These are phyloP conservation scores for Naganishia liquefaciens DNA, from an alignment of 1,284 basidiomycete genomes.

Conservation along the genomic window DNA sequence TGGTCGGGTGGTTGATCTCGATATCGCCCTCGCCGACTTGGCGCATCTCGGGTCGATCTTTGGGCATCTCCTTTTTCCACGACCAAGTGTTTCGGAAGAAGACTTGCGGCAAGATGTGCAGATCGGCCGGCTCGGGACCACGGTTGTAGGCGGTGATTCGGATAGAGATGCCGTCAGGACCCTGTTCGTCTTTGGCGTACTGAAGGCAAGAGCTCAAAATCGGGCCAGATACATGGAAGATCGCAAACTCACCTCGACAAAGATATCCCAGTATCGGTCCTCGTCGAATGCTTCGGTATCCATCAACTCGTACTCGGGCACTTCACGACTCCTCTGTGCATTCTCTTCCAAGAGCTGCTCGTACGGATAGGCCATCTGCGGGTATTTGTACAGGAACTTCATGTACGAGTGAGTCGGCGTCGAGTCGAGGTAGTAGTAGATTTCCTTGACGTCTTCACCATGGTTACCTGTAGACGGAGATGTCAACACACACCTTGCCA, in stretches of 20 bases:
- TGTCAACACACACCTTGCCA: not conserved
- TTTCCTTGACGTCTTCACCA: constrained; percentile 97
- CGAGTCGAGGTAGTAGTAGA: constrained; percentile 97
- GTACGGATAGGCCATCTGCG: constrained; percentile 87
- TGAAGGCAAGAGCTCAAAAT: constrained; percentile 48
- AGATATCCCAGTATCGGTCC: constrained; percentile 96
- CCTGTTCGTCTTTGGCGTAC: constrained; percentile 97
- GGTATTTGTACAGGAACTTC: constrained; percentile 99
- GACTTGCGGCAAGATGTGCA: constrained; percentile 91
- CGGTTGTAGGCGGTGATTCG: constrained; percentile 96
- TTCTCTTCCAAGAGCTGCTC: constrained; percentile 88
- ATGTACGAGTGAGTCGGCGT: constrained; percentile 99
- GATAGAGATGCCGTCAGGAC: constrained; percentile 82
- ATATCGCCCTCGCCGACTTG: constrained; percentile 63
- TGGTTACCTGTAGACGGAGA: constrained; percentile 71
- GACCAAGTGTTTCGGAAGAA: constrained; percentile 99
- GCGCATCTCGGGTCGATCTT: constrained; percentile 67
- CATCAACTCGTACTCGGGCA: constrained; percentile 87
- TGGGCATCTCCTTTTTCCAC: constrained; percentile 79
- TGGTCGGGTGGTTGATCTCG: constrained; percentile 69
- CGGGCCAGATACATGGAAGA: not conserved
- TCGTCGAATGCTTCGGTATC: constrained; percentile 91
- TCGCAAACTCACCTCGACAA: constrained; percentile 71
- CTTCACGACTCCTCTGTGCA: constrained; percentile 76
- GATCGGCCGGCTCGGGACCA: constrained; percentile 89